Evolutionary conservation across 352 stramenopile species (phyloP).

Genomic region (Globisporangium cederbergense): DNA sequence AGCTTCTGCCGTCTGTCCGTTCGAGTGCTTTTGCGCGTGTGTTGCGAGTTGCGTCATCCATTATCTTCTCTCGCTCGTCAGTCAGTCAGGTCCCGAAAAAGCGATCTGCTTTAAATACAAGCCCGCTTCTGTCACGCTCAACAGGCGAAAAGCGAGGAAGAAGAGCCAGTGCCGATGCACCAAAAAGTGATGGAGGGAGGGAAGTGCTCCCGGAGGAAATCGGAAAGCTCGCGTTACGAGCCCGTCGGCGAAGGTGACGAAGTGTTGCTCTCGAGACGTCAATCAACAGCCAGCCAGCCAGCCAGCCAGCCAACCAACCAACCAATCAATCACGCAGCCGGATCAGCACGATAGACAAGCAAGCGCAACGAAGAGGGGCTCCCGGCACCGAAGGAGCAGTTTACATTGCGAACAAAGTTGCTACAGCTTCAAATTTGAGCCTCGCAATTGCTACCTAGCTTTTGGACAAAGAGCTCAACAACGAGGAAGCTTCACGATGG

Average conservation of each 20-base stretch:
- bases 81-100: background rate
- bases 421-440: no score
- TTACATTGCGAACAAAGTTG: no score
- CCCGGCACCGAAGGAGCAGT: background rate
- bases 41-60: constrained; percentile 7
- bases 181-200: background rate
- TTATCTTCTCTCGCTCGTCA: background rate
- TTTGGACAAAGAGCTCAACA: background rate
- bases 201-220: background rate
- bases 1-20: background rate
- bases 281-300: background rate
- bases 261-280: background rate
- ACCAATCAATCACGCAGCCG: no score
- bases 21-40: background rate
- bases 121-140: background rate
- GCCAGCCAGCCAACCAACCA: no score
- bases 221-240: background rate
- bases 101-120: constrained; percentile 1
- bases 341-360: no score
- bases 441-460: no score
- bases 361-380: background rate
- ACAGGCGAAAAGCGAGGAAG: background rate
- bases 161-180: background rate
- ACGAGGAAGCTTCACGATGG: no score
- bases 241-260: background rate